These are phyloP conservation scores for Ustilago esculenta DNA, from an alignment of 1,284 basidiomycete species.

Conservation along the genomic window DNA sequence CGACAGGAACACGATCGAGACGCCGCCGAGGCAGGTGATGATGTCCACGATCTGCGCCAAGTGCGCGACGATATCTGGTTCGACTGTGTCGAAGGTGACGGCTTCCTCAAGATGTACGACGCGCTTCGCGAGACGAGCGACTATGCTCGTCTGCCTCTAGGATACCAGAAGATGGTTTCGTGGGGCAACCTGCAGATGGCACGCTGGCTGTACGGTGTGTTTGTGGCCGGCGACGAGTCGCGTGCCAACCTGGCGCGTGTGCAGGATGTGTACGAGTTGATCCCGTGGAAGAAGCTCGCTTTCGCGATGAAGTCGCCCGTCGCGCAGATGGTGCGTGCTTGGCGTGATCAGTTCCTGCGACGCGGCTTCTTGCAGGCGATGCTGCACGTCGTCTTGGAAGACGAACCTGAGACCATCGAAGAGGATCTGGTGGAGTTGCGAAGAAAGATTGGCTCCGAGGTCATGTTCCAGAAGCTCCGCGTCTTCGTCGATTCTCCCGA, in stretches of 20 bases:
- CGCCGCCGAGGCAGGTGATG: constrained; percentile 57
- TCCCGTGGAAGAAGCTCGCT: constrained; percentile 62
- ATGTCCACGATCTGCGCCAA: constrained; percentile 59
- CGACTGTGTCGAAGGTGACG: constrained; percentile 62
- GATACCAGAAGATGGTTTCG: constrained; percentile 61
- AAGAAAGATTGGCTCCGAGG: constrained; percentile 50
- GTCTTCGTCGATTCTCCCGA: constrained; percentile 58
- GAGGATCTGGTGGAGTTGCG: constrained; percentile 56
- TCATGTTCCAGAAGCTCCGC: constrained; percentile 62
- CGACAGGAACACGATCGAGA: constrained; percentile 57
- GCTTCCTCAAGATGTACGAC: constrained; percentile 60
- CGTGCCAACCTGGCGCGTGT: constrained; percentile 57
- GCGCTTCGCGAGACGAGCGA: constrained; percentile 49
- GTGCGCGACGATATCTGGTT: constrained; percentile 59
- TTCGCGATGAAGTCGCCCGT: constrained; percentile 60
- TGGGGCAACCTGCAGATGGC: constrained; percentile 62
- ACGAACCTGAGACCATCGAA: constrained; percentile 59
- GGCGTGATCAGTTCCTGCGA: constrained; percentile 56
- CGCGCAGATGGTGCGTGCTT: constrained; percentile 51
- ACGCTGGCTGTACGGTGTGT: constrained; percentile 60
- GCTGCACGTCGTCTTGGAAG: constrained; percentile 58
- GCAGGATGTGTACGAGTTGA: constrained; percentile 52
- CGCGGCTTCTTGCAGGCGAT: constrained; percentile 54
- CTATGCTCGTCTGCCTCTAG: constrained; percentile 53
- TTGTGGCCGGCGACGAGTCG: constrained; percentile 60